Conservation (phyloP, 768 basidiomycete genomes). For the Gloeophyllum trabeum region DNA sequence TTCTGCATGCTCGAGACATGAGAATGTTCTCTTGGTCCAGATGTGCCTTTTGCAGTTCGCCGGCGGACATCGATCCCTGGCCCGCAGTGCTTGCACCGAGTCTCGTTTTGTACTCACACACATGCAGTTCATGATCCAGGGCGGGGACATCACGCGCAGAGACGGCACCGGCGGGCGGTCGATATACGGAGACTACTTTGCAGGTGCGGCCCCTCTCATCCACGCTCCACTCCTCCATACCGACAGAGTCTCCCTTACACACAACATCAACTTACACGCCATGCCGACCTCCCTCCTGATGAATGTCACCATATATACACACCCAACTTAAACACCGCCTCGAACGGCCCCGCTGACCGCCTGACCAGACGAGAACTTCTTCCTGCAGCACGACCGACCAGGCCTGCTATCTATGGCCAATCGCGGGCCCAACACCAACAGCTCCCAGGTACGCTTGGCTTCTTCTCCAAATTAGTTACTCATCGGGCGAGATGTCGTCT, state of each 20-base stretch:
- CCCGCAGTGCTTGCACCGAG: no score
- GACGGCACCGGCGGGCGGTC: slow-evolving; percentile 27
- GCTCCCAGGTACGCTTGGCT: slow-evolving; percentile 32
- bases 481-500: not conserved
- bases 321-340: not conserved
- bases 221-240: not conserved
- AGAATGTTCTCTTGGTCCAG: no score
- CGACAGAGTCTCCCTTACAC: no score
- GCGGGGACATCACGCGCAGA: slow-evolving; percentile 25
- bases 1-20: no score
- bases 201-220: slow-evolving; percentile 8
- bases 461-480: not conserved
- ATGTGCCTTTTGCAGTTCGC: no score
- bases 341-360: not conserved
- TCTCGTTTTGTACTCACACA: no score
- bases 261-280: not conserved
- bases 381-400: slow-evolving; percentile 22
- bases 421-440: slow-evolving; percentile 37
- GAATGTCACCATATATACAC: slow-evolving; percentile 1
- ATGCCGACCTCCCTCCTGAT: not conserved
- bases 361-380: slow-evolving; percentile 27
- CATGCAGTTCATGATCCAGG: slow-evolving; percentile 25
- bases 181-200: slow-evolving; percentile 24
- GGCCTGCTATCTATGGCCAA: slow-evolving; percentile 40
- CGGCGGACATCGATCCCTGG: no score